A percentile compares a stretch with the other conserved stretches of the same genome.
Conservation (phyloP, 139 green algal genomes). For the Coelastrella sp. region DNA sequence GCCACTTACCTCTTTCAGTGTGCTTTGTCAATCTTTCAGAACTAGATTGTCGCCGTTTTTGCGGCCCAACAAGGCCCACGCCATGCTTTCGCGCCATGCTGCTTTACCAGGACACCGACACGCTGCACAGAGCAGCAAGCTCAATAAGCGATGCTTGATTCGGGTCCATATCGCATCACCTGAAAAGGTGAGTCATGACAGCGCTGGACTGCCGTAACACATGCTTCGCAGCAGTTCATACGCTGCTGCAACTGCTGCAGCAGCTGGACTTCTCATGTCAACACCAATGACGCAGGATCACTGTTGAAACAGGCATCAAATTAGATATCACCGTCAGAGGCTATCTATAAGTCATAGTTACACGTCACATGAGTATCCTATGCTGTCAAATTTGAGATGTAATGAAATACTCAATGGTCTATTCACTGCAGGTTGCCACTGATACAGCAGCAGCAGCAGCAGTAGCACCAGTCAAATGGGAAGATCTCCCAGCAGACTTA, state of each 20-base stretch:
- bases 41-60: background rate
- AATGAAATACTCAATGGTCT: too few species aligned
- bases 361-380: too few species aligned
- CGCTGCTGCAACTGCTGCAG: background rate
- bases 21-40: too few species aligned
- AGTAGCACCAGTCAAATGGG: background rate
- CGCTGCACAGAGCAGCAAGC: background rate
- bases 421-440: too few species aligned
- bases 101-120: background rate
- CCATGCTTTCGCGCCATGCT: background rate
- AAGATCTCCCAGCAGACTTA: constrained; percentile 58
- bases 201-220: background rate
- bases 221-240: background rate
- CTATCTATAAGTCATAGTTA: too few species aligned
- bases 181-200: constrained; percentile 7
- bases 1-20: too few species aligned
- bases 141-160: background rate
- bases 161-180: constrained; percentile 14
- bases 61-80: background rate
- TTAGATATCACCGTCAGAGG: too few species aligned
- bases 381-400: too few species aligned
- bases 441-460: constrained; percentile 2
- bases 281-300: too few species aligned
- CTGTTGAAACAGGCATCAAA: too few species aligned
- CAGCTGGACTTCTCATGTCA: background rate